These are phyloP conservation scores for Hypoxylon sp. DNA, from an alignment of 2,329 filamentous ascomycete species.

Conservation along the genomic window DNA sequence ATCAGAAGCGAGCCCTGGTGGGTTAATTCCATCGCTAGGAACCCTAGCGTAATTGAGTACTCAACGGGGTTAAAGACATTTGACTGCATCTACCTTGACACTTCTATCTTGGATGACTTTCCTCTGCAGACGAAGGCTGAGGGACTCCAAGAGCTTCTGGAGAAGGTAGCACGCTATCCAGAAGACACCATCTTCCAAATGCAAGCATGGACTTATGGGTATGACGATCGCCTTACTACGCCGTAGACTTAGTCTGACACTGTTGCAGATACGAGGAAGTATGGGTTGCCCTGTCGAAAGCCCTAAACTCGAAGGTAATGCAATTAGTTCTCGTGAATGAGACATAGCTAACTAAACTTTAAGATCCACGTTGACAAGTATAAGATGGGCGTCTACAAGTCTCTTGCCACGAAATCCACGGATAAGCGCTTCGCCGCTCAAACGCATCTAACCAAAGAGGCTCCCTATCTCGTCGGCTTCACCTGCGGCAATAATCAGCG, in stretches of 20 bases:
- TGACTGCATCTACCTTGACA: constrained; percentile 90
- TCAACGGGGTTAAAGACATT: constrained; percentile 73
- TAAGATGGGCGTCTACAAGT: constrained; percentile 78
- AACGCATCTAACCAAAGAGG: constrained; percentile 67
- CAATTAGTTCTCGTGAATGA: neutral
- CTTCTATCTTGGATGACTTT: constrained; percentile 72
- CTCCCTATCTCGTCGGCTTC: constrained; percentile 78
- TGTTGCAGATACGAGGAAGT: constrained; percentile 81
- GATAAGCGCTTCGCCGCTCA: constrained; percentile 57
- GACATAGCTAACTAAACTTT: constrained; percentile 22
- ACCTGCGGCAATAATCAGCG: constrained; percentile 78
- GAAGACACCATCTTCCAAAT: constrained; percentile 84
- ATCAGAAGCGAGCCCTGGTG: constrained; percentile 90
- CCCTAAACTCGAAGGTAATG: constrained; percentile 72
- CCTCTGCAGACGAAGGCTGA: constrained; percentile 75
- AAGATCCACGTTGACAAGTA: constrained; percentile 87
- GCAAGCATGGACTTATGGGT: constrained; percentile 88
- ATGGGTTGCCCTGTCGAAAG: constrained; percentile 83
- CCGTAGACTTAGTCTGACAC: constrained; percentile 3
- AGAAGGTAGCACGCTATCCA: constrained; percentile 77
- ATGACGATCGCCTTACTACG: constrained; percentile 16
- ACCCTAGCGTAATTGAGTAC: constrained; percentile 82
- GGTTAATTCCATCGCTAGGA: constrained; percentile 78
- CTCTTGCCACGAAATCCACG: constrained; percentile 64
- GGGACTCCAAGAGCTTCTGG: constrained; percentile 79